phyloP scores from a whole-genome alignment of 1,139 yeast species.

The Kodamaea ohmeri region DNA sequence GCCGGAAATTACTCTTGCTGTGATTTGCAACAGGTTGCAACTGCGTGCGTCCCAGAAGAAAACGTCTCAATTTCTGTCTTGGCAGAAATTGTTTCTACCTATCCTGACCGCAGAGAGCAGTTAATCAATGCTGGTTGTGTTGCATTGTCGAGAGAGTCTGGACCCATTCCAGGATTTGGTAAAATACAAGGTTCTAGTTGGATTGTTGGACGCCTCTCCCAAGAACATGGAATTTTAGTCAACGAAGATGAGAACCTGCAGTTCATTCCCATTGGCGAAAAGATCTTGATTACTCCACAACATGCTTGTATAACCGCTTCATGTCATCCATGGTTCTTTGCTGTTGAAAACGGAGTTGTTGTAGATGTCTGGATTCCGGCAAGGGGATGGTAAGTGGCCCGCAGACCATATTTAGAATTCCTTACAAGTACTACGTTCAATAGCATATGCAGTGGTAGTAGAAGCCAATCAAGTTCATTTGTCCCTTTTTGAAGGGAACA shows the following conservation, averaged over 20 bases:
- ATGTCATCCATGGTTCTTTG: conserved; percentile 56
- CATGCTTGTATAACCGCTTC: conserved; percentile 76
- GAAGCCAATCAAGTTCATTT: no score
- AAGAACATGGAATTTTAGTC: conserved; percentile 61
- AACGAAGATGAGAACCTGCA: conserved; percentile 27
- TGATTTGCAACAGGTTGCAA: conserved; percentile 73
- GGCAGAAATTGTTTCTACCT: conserved; percentile 63
- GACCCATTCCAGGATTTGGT: conserved; percentile 54
- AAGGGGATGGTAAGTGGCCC: conserved; percentile 50
- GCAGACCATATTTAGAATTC: conserved; percentile 74
- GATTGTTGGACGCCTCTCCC: conserved; percentile 58
- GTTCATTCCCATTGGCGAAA: conserved; percentile 53
- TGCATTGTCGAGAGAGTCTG: conserved; percentile 63
- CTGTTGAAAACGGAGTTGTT: conserved; percentile 51
- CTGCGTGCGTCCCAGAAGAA: conserved; percentile 49
- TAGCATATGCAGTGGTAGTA: no score
- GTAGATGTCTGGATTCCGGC: conserved; percentile 72
- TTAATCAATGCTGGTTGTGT: conserved; percentile 73
- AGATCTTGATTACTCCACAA: conserved; percentile 61
- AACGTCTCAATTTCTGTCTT: conserved; percentile 57
- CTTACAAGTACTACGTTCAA: no score
- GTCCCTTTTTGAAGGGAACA: no score
- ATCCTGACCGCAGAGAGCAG: conserved; percentile 58
- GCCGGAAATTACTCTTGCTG: conserved; percentile 77
- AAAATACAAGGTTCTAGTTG: conserved; percentile 43